A percentile compares a stretch with the other conserved stretches of the same genome.
phyloP scores from a whole-genome alignment of 768 basidiomycete genomes.

The Pisolithus albus region DNA sequence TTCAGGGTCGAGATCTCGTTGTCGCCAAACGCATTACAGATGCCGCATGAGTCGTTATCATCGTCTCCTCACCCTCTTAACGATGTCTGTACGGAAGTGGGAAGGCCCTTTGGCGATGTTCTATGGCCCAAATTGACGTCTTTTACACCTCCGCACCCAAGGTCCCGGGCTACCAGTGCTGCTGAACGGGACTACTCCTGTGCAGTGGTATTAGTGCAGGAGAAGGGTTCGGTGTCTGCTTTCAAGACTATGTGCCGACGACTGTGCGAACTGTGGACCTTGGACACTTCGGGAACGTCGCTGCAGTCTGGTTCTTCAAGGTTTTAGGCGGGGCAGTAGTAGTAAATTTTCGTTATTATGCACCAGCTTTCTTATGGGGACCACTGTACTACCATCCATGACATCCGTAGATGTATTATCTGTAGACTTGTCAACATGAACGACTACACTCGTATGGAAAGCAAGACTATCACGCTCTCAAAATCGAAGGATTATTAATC shows the following conservation, averaged over 20 bases:
- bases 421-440: no score
- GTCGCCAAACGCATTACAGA: conserved; percentile 23
- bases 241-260: conserved; percentile 74
- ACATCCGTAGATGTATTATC: no score
- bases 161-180: conserved; percentile 14
- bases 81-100: conserved; percentile 14
- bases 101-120: conserved; percentile 19
- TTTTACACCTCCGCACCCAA: conserved; percentile 22
- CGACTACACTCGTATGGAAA: no score
- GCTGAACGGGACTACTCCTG: conserved; percentile 39
- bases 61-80: background rate
- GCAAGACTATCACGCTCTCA: no score
- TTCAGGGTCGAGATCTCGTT: conserved; percentile 86
- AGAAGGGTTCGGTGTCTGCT: conserved; percentile 86
- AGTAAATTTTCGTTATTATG: no score
- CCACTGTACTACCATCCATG: no score
- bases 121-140: conserved; percentile 20
- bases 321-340: conserved; percentile 34
- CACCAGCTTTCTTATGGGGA: no score
- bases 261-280: conserved; percentile 62
- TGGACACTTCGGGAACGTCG: conserved; percentile 31
- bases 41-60: conserved; percentile 15
- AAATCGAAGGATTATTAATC: no score
- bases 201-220: conserved; percentile 71
- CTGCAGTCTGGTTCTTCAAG: conserved; percentile 27